Percentiles rank a stretch among this genome's conserved stretches.
phyloP scores from a whole-genome alignment of 1,139 yeast species.

The Sugiyamaella sp. region DNA sequence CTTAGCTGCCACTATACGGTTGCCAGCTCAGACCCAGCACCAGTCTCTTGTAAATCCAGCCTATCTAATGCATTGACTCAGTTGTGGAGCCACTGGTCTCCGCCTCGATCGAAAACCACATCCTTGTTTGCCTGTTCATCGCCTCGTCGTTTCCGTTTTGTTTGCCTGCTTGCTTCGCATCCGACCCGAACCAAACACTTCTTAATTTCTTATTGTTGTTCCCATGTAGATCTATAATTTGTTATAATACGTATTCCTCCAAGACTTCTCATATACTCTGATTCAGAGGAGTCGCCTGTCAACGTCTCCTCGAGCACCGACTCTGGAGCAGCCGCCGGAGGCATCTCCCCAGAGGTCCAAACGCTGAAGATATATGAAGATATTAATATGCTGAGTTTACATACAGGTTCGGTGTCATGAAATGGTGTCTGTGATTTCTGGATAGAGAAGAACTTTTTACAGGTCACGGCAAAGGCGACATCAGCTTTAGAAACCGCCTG shows the following conservation, averaged over 20 bases:
- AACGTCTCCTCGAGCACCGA: neutral
- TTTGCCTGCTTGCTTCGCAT: neutral
- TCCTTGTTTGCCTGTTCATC: neutral
- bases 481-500: conserved; percentile 4
- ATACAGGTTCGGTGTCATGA: too few species aligned
- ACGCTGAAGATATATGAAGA: neutral
- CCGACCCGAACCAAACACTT: neutral
- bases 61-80: neutral
- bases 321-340: neutral
- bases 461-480: neutral
- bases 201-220: neutral
- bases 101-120: neutral
- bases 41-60: neutral
- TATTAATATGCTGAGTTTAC: neutral
- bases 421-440: too few species aligned
- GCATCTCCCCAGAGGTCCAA: neutral
- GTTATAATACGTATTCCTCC: conserved; percentile 1
- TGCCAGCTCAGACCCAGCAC: neutral
- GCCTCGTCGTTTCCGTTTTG: neutral
- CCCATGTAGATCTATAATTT: conserved; percentile 8
- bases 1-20: too few species aligned
- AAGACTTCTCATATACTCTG: neutral
- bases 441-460: too few species aligned
- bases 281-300: neutral
- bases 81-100: neutral